phyloP scores from a whole-genome alignment of 2,329 filamentous ascomycete genomes.

The Sporothrix curviconia region DNA sequence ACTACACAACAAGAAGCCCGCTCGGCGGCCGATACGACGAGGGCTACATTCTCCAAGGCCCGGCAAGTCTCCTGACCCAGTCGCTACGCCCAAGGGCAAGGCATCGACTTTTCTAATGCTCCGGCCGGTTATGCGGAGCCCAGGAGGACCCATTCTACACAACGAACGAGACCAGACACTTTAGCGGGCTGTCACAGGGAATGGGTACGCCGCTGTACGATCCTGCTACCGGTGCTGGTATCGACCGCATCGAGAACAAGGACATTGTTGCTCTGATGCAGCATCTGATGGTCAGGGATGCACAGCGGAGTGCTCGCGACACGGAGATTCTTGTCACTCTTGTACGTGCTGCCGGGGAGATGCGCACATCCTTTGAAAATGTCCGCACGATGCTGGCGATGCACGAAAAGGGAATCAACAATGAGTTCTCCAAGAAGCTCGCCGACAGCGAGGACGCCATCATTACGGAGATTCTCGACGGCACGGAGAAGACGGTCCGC shows the following conservation, averaged over 20 bases:
- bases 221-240: conserved; percentile 75
- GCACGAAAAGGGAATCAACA: conserved; percentile 82
- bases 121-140: conserved; percentile 29
- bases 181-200: conserved; percentile 87
- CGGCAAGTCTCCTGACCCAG: conserved; percentile 47
- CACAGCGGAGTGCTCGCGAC: conserved; percentile 89
- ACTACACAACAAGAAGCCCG: conserved; percentile 50
- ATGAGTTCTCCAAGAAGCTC: conserved; percentile 64
- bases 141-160: conserved; percentile 62
- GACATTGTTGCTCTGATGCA: conserved; percentile 98
- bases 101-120: conserved; percentile 45
- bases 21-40: conserved; percentile 65
- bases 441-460: conserved; percentile 85
- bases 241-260: conserved; percentile 89
- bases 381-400: conserved; percentile 88
- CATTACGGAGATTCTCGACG: conserved; percentile 78
- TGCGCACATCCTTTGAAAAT: conserved; percentile 93
- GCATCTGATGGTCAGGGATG: conserved; percentile 93
- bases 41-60: conserved; percentile 80
- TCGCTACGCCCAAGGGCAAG: conserved; percentile 46
- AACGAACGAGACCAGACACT: conserved; percentile 56
- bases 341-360: conserved; percentile 88
- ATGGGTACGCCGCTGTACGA: conserved; percentile 89
- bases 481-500: conserved; percentile 78
- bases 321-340: conserved; percentile 94